Evolutionary conservation across 371 early-diverging fungal genomes (phyloP), one percentile per base, ranked within the genome.

Genomic region (Basidiobolus meristosporus): DNA sequence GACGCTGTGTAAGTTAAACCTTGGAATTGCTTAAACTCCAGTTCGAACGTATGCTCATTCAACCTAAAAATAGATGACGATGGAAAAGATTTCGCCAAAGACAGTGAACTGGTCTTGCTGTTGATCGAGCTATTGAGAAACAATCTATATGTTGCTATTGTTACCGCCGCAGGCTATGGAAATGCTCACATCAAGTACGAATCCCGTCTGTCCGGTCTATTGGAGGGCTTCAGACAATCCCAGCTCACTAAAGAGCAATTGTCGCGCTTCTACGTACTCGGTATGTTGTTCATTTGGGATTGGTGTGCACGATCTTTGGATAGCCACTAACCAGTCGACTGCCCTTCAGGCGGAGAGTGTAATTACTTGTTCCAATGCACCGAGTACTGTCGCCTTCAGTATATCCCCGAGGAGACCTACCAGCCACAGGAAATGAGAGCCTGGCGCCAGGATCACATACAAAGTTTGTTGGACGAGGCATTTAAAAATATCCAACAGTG

Each of bases 81-180:
- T 46, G 83, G 84, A n/a, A 59, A 65, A 43, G 76, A 77, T 47
- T 83, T 86, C 52, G 70, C 69, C 4, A 51, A 59, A 7, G 69
- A 65, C 52, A 72, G 70, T 16, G 55, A 46, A 5, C 56, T 86
- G 30, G 73, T 75, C 4, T 43, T 46, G 7, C 64, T 70, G 16
- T 50, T 86, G 37, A 56, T 80, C 15, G 36, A 50, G 0, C 50
- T 83, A 47, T 67, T 86, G 36, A 47, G 58, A 14, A 58, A 55
- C 16, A 59, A 61, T 32, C 55, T 81, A 14, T 46, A 50, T 36
- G 82, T 86, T 2, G 81, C 82, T 31, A 73, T 86, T 36, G 87
- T 86, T 9, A 86, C 87, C 3, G 87, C 87, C 6, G 87, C 87
- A 0, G 83, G 84, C 1, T 86, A 86, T 57, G 68, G 68, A 5